Base-by-base conservation (phyloP, 2,329 filamentous ascomycete species). In the Ophiostoma pallidulum region DNA sequence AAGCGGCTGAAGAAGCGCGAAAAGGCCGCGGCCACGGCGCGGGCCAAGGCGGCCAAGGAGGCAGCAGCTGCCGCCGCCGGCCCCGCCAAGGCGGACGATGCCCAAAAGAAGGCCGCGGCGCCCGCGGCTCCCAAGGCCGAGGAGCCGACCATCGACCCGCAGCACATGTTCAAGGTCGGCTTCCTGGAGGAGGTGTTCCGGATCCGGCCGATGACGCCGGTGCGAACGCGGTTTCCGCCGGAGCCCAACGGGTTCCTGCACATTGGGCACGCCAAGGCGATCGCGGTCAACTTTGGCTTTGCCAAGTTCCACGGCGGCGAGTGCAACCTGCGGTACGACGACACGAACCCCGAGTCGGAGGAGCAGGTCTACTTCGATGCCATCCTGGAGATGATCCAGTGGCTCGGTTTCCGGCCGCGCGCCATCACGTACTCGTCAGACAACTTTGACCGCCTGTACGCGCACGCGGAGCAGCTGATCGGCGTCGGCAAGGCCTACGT, bases 251-350 rank as follows among this genome's bases (percentile, higher is more conserved):
- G 91, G 47, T 96, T 84, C 63, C 76, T 96, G 9, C 90, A 96
- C 62, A 85, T 97, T 57, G 91, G 91, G 18, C 92, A 97, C 62
- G 86, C 85, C 55, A 97, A 97, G 70, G 91, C 92, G 19, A 96
- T 97, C 63, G 84, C 88, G 0, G 80, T 97, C 64, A 96, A 97
- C 67, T 97, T 97, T 67, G 91, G 91, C 7, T 97, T 96, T 63
- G 91, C 92, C 13, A 80, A 78, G 60, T 81, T 82, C 60, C 86
- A 94, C 62, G 84, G 84, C 31, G 91, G 91, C 43, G 16, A 12
- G 29, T 46, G 43, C 8, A 74, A 51, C 35, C 50, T 56, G 18
- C 54, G 53, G 16, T 58, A 51, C 45, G 92, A 97, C 63, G 92
- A 97, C 59, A 97, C 92, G 13, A 97, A 97, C 63, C 92, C 92